These are phyloP conservation scores for Clarkia xantiana DNA, from an alignment of 345 rosid genomes.

Conservation along the genomic window DNA sequence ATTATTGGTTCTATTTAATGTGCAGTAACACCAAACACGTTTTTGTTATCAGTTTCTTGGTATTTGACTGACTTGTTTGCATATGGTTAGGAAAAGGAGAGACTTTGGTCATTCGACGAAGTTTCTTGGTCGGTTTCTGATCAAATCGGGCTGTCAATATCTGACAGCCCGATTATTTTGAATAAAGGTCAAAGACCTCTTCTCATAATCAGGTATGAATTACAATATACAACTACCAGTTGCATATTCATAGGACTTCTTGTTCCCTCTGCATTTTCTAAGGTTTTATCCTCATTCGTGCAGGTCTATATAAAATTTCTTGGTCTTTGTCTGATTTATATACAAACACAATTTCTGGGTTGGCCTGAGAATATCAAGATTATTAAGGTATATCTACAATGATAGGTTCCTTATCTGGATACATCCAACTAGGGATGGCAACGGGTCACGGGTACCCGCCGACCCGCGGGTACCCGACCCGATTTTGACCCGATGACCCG, in stretches of 20 bases:
- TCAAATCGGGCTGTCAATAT: constrained; percentile 15
- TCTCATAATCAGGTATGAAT: background rate
- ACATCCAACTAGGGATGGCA: too few relatives aligned
- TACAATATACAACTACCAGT: background rate
- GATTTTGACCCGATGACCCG: too few relatives aligned
- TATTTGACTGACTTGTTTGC: background rate
- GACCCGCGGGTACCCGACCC: too few relatives aligned
- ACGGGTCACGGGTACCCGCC: too few relatives aligned
- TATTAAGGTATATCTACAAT: constrained; percentile 10
- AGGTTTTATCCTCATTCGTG: background rate
- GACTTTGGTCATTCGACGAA: background rate
- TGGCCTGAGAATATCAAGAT: constrained; percentile 23
- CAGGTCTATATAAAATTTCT: constrained; percentile 8
- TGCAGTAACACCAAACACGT: background rate
- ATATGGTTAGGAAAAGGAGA: background rate
- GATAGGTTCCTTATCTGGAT: constrained; percentile 74
- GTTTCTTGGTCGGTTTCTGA: constrained; percentile 11
- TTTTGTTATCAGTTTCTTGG: constrained; percentile 3
- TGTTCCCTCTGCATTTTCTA: background rate
- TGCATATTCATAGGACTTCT: background rate
- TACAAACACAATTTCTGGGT: constrained; percentile 4
- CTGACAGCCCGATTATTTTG: constrained; percentile 19
- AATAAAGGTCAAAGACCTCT: background rate
- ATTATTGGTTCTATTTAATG: background rate
- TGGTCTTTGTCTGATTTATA: background rate